Conservation (phyloP, 805 yeast species). For the Kuraishia cidri region DNA sequence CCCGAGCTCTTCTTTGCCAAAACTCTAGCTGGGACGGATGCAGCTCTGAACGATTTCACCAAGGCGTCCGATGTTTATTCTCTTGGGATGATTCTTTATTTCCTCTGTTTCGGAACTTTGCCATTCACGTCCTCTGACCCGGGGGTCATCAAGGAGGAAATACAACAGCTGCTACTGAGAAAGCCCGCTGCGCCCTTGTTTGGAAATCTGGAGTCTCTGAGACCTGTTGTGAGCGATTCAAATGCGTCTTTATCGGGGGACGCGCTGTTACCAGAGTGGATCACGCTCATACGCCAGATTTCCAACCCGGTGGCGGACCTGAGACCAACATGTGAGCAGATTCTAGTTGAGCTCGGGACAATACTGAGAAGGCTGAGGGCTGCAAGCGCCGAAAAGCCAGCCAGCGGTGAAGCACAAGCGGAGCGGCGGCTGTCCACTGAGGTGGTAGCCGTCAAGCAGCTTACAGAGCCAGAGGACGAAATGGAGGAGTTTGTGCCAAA, state of each 20-base stretch:
- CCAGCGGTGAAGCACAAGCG: neutral
- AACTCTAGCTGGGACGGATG: slow-evolving; percentile 15
- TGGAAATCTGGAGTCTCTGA: neutral
- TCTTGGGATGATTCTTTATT: slow-evolving; percentile 75
- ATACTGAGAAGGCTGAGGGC: neutral
- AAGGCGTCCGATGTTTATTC: slow-evolving; percentile 75
- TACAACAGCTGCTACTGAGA: too few relatives aligned
- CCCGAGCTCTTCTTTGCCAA: slow-evolving; percentile 56
- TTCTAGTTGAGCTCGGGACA: neutral
- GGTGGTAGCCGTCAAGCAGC: too few relatives aligned
- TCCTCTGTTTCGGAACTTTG: slow-evolving; percentile 58
- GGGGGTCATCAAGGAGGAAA: slow-evolving; percentile 14
- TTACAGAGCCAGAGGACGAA: too few relatives aligned
- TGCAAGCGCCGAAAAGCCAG: neutral
- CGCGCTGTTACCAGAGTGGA: neutral
- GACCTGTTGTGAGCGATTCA: neutral
- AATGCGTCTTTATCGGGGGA: too few relatives aligned
- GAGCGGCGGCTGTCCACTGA: too few relatives aligned
- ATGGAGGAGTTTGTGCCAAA: too few relatives aligned
- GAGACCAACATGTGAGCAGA: neutral
- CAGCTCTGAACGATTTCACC: slow-evolving; percentile 47
- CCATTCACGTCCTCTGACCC: slow-evolving; percentile 40
- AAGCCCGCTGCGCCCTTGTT: too few relatives aligned
- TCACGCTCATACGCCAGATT: neutral
- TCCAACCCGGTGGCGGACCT: too few relatives aligned